Evolutionary conservation across 2,329 filamentous ascomycete species (phyloP).

Genomic region (Stachybotrys echinatus): DNA sequence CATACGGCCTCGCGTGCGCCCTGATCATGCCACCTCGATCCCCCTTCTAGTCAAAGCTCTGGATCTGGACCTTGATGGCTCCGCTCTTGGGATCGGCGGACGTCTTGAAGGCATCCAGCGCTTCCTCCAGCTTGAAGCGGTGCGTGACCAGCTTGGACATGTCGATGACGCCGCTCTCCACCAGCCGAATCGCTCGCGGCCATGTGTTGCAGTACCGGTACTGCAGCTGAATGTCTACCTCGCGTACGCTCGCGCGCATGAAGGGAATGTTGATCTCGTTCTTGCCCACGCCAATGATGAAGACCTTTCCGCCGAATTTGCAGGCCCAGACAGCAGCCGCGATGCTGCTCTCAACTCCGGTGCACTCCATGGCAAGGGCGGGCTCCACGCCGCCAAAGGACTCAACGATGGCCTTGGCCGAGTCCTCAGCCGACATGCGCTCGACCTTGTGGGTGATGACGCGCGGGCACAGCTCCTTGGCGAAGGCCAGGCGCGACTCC

Average conservation of each 20-base stretch:
- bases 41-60: slow-evolving; percentile 51
- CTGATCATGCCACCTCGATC: not conserved
- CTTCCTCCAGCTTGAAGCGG: slow-evolving; percentile 79
- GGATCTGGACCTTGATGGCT: slow-evolving; percentile 97
- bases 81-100: slow-evolving; percentile 84
- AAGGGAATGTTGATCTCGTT: slow-evolving; percentile 95
- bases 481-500: slow-evolving; percentile 76
- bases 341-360: slow-evolving; percentile 87
- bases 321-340: slow-evolving; percentile 80
- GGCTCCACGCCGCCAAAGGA: slow-evolving; percentile 77
- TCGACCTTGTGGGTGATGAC: slow-evolving; percentile 78
- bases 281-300: slow-evolving; percentile 92
- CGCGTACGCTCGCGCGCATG: slow-evolving; percentile 84
- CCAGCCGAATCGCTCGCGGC: slow-evolving; percentile 84
- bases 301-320: slow-evolving; percentile 95
- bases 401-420: slow-evolving; percentile 60
- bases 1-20: too few relatives aligned
- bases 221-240: slow-evolving; percentile 94
- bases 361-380: slow-evolving; percentile 82
- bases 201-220: slow-evolving; percentile 96
- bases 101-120: slow-evolving; percentile 83
- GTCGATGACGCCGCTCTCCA: slow-evolving; percentile 80
- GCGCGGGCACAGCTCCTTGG: slow-evolving; percentile 73
- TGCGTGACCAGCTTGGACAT: slow-evolving; percentile 82
- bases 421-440: slow-evolving; percentile 61